These are phyloP conservation scores for Xylaria sp. DNA, from an alignment of 2,329 filamentous ascomycete genomes.

Conservation along the genomic window DNA sequence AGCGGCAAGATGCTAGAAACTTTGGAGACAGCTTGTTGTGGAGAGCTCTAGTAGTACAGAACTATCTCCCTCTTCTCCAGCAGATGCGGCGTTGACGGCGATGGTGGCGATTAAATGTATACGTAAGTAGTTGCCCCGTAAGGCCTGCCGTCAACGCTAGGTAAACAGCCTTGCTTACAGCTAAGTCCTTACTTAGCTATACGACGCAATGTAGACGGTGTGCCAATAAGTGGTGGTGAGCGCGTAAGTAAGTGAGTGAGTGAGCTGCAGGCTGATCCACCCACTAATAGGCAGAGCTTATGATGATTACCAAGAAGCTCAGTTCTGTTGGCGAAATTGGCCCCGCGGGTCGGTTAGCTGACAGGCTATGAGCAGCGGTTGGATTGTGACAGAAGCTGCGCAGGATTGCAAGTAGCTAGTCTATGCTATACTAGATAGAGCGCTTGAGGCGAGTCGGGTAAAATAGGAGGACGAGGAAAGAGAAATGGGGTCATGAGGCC, in stretches of 20 bases:
- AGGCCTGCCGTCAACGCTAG: conserved; percentile 24
- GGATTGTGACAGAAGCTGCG: neutral
- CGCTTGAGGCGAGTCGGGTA: conserved; percentile 12
- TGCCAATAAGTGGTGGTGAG: conserved; percentile 7
- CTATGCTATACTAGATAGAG: neutral
- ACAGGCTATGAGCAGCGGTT: neutral
- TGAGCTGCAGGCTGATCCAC: conserved; percentile 19
- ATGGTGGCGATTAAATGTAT: conserved; percentile 7
- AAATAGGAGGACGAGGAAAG: conserved; percentile 12
- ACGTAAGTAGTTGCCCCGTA: neutral
- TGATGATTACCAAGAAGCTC: neutral
- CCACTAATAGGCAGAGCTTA: neutral
- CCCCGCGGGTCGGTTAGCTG: conserved; percentile 8
- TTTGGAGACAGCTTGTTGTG: neutral
- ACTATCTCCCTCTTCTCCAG: neutral
- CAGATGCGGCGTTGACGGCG: conserved; percentile 16
- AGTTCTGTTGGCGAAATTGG: neutral
- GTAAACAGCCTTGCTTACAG: conserved; percentile 43
- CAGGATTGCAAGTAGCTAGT: neutral
- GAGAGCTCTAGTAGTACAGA: neutral
- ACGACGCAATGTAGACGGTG: conserved; percentile 38
- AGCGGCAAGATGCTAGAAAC: conserved; percentile 3
- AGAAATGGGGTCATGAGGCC: conserved; percentile 18
- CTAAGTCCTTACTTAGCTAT: neutral
- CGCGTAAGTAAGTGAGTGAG: no score